phyloP scores from a whole-genome alignment of 169 alveolate genomes.

The Plasmodium berghei region DNA sequence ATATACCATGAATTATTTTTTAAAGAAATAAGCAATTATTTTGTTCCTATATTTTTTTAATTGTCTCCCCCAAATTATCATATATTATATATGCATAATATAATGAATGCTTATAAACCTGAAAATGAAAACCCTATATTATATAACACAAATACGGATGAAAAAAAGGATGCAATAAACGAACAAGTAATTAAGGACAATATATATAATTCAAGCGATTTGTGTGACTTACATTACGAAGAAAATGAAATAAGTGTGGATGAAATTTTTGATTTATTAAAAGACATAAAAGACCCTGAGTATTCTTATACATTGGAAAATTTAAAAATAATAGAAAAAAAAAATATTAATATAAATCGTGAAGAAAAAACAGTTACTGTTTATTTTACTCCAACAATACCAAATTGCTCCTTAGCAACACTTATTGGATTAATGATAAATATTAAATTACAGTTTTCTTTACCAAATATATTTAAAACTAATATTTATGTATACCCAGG shows the following conservation, averaged over 20 bases:
- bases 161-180: slow-evolving; percentile 14
- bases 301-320: slow-evolving; percentile 97
- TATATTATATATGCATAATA: neutral
- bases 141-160: slow-evolving; percentile 40
- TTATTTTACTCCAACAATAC: slow-evolving; percentile 97
- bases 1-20: too few species aligned
- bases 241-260: slow-evolving; percentile 76
- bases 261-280: slow-evolving; percentile 93
- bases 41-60: too few species aligned
- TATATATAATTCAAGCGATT: slow-evolving; percentile 45
- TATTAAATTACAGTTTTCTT: slow-evolving; percentile 92
- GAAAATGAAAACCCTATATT: slow-evolving; percentile 64
- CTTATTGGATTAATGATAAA: slow-evolving; percentile 96
- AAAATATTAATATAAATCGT: slow-evolving; percentile 89
- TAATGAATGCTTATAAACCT: slow-evolving; percentile 49
- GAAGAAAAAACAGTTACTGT: slow-evolving; percentile 87
- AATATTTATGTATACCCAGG: slow-evolving; percentile 84
- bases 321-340: slow-evolving; percentile 93
- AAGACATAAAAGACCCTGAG: slow-evolving; percentile 98
- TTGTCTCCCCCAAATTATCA: too few species aligned
- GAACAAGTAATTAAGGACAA: slow-evolving; percentile 39
- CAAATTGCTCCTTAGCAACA: slow-evolving; percentile 96
- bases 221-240: slow-evolving; percentile 59
- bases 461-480: slow-evolving; percentile 90
- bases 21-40: too few species aligned